phyloP scores from a whole-genome alignment of 495 filamentous ascomycete species.

The Glonium stellatum region DNA sequence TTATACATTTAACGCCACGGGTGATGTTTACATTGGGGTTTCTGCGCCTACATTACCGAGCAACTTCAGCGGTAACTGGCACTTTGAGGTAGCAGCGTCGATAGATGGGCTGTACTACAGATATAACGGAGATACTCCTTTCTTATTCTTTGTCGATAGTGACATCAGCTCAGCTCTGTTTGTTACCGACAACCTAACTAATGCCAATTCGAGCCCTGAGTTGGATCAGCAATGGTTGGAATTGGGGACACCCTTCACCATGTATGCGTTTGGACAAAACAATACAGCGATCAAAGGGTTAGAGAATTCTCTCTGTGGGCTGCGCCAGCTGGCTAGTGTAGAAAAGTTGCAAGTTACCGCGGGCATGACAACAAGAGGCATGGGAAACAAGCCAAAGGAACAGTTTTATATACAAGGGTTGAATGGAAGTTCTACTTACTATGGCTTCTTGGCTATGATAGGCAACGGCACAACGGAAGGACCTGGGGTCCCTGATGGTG shows the following conservation, averaged over 20 bases:
- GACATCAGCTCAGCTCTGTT: constrained; percentile 71
- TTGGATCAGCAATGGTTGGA: constrained; percentile 50
- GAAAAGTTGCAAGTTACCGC: constrained; percentile 44
- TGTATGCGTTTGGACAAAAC: constrained; percentile 69
- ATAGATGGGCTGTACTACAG: constrained; percentile 65
- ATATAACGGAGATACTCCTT: constrained; percentile 42
- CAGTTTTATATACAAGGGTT: constrained; percentile 78
- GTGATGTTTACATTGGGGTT: constrained; percentile 68
- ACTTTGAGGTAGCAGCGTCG: constrained; percentile 76
- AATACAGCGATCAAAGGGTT: constrained; percentile 58
- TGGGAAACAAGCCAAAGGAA: constrained; percentile 60
- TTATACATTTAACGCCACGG: constrained; percentile 46
- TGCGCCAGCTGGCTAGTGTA: constrained; percentile 43
- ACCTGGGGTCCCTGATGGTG: constrained; percentile 27
- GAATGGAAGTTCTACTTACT: constrained; percentile 61
- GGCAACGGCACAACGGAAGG: constrained; percentile 44
- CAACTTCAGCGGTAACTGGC: constrained; percentile 55
- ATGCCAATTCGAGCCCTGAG: constrained; percentile 35
- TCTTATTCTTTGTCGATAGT: constrained; percentile 69
- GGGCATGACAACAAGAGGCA: constrained; percentile 60
- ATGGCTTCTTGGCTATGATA: constrained; percentile 59
- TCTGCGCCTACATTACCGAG: constrained; percentile 54
- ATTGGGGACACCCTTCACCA: constrained; percentile 52
- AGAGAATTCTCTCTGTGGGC: constrained; percentile 40
- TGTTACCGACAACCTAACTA: constrained; percentile 62